Percentiles rank a stretch among this genome's conserved stretches.
Conservation (phyloP, 2,329 filamentous ascomycete genomes). For the Apiospora marii region DNA sequence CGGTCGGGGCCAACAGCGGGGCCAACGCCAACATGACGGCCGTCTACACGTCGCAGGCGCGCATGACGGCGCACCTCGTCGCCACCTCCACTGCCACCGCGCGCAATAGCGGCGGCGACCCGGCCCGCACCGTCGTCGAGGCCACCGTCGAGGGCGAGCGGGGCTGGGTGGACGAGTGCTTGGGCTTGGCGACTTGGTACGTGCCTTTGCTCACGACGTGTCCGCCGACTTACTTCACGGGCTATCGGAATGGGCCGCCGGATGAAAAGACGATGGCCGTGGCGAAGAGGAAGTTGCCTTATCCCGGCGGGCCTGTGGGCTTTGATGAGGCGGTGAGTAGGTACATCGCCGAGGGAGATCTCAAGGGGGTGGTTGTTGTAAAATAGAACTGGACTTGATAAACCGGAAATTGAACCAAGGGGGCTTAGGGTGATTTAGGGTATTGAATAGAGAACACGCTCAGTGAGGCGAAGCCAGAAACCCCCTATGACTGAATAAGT, state of each 20-base stretch:
- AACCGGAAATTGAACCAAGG: no score
- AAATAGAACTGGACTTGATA: no score
- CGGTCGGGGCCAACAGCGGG: not conserved
- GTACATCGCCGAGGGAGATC: not conserved
- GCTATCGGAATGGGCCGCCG: not conserved
- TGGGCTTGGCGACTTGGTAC: not conserved
- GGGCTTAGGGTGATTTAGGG: no score
- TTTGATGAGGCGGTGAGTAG: not conserved
- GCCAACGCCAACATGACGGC: not conserved
- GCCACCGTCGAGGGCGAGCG: not conserved
- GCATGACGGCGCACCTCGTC: not conserved
- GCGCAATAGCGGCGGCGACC: no score
- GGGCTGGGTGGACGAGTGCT: not conserved
- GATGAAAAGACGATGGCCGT: not conserved
- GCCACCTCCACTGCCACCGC: not conserved
- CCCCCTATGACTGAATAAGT: not conserved
- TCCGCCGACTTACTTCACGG: constrained; percentile 13
- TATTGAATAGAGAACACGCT: no score
- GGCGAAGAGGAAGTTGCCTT: not conserved
- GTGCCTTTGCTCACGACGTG: not conserved
- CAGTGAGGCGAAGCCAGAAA: no score
- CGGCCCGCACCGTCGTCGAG: not conserved
- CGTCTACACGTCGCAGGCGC: not conserved
- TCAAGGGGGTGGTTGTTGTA: not conserved
- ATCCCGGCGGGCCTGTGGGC: not conserved